Percentiles rank a stretch among this genome's conserved stretches.
phyloP scores from a whole-genome alignment of 75 land plant species.

The Azolla pinnata region DNA sequence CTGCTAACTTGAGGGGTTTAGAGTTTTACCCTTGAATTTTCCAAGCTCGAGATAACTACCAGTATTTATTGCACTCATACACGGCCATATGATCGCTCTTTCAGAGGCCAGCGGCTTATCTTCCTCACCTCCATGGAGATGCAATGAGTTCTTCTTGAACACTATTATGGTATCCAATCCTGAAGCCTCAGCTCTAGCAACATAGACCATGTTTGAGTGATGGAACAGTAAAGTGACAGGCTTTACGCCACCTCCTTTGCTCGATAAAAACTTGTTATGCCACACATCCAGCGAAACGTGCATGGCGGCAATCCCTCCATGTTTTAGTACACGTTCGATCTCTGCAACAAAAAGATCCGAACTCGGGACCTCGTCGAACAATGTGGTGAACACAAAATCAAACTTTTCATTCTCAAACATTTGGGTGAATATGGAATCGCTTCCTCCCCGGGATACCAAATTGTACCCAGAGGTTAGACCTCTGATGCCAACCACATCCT shows the following conservation, averaged over 20 bases:
- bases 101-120: too few relatives aligned
- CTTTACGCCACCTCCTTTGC: neutral
- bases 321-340: conserved; percentile 16
- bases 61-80: too few relatives aligned
- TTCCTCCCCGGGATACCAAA: neutral
- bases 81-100: too few relatives aligned
- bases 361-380: conserved; percentile 7
- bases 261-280: neutral
- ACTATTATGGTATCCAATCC: neutral
- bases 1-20: too few relatives aligned
- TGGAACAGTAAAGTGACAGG: neutral
- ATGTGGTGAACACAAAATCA: conserved; percentile 13
- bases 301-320: conserved; percentile 8
- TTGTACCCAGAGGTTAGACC: neutral
- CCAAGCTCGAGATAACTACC: too few relatives aligned
- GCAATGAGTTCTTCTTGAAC: too few relatives aligned
- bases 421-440: too few relatives aligned
- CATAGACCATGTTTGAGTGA: neutral
- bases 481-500: conserved; percentile 6
- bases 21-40: too few relatives aligned
- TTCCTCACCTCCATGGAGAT: too few relatives aligned
- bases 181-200: neutral
- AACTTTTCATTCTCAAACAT: conserved; percentile 4
- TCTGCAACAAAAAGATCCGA: conserved; percentile 14
- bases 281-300: neutral